A percentile compares a stretch with the other conserved stretches of the same genome.
These are phyloP conservation scores for Neonectria sp. DNA, from an alignment of 2,329 filamentous ascomycete species.

Conservation along the genomic window DNA sequence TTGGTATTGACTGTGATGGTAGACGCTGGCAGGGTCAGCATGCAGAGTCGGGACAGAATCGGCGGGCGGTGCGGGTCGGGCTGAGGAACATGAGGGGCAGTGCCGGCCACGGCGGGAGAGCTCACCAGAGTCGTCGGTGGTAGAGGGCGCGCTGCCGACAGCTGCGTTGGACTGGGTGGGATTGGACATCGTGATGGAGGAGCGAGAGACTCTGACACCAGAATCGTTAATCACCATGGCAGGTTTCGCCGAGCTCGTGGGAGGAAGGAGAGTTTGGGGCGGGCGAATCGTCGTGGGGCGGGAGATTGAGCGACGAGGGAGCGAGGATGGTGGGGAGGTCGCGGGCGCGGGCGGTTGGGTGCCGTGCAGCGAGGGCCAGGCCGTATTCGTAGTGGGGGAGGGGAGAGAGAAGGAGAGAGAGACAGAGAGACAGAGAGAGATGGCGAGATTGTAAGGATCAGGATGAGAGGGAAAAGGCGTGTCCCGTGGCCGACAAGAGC, in stretches of 20 bases:
- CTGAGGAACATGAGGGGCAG: conserved; percentile 54
- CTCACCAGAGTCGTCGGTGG: conserved; percentile 60
- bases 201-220: conserved; percentile 54
- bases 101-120: conserved; percentile 46
- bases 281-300: conserved; percentile 45
- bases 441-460: conserved; percentile 34
- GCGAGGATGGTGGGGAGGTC: conserved; percentile 44
- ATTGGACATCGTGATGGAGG: conserved; percentile 56
- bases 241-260: conserved; percentile 25
- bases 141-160: conserved; percentile 47
- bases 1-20: conserved; percentile 68
- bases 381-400: conserved; percentile 45
- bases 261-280: conserved; percentile 27
- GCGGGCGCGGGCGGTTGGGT: conserved; percentile 34
- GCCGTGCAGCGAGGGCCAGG: conserved; percentile 40
- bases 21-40: conserved; percentile 58
- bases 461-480: conserved; percentile 42
- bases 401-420: conserved; percentile 33
- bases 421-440: conserved; percentile 30
- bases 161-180: conserved; percentile 50
- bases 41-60: conserved; percentile 41
- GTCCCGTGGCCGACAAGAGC: conserved; percentile 47
- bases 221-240: conserved; percentile 60
- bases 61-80: conserved; percentile 41
- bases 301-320: conserved; percentile 42